Base-by-base conservation (phyloP, 495 filamentous ascomycete species). In the Trichoderma reesei region DNA sequence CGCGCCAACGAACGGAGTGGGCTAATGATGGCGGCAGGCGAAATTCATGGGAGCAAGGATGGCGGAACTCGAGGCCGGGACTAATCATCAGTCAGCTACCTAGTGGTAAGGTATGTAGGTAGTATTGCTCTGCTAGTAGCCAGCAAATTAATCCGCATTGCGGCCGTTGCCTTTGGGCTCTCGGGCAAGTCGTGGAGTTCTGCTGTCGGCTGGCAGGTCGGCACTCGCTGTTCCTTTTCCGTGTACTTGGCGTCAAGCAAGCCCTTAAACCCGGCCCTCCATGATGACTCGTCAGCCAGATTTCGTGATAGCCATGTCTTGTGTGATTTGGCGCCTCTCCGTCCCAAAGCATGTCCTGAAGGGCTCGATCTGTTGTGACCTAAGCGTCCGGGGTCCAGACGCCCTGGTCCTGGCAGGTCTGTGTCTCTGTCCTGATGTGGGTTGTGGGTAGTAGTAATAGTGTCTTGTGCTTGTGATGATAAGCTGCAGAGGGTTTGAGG, bases 121-220 rank as follows among this genome's bases (percentile, higher is more conserved):
- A 26, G 26, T 26, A 26, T 26, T 26, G 26, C 2, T 20, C 51
- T 33, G 11, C 14, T 56, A n/a, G 4, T 33, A 18, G 20, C 9
- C 9, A 56, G 20, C 26, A 56, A 56, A 56, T 56, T 56, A 56
- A 56, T 56, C 51, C 51, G 26, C 51, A 33, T 56, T 56, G 11
- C 51, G 51, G 51, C 26, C 51, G 51, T 9, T 56, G 31, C 51
- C 20, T 33, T 56, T 31, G 51, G 5, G n/a, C 44, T 48, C 44
- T n/a, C 18, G 44, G 44, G 44, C 5, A 18, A 56, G 51, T 14
- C 51, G 51, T 56, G 51, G 51, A 56, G 51, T 56, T 26, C 9
- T 56, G 26, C 26, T 13, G 20, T 56, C 7, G 51, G 33, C 51
- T 13, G 51, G 51, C 26, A 56, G 11, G 20, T 34, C 51, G 51